Evolutionary conservation across 345 rosid genomes (phyloP), one percentile per base, ranked within the genome.

Genomic region (Heritiera fomes): DNA sequence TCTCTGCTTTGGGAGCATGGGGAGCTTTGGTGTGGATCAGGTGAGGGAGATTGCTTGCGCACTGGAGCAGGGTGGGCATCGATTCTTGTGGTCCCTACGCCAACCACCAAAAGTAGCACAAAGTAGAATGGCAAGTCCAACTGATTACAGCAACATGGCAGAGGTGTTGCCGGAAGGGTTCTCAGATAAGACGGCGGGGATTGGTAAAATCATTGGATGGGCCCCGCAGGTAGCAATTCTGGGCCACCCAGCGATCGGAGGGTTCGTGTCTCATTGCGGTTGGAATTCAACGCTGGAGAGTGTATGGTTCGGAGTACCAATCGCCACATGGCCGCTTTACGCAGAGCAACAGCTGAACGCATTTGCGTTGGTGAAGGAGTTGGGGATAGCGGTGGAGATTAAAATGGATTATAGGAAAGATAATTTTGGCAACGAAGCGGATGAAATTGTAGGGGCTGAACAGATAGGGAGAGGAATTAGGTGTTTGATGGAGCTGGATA

Each of bases 21-120:
- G 73, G 17, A 69, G 73, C 5, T 69, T 69, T n/a, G 50, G 40
- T 20, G 56, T 0, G 20, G 73, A 69, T 69, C 73, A 69, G 17
- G 73, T 47, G 20, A 69, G 32, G 47, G 73, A 69, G 38, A 69
- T 69, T 13, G 73, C 73, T 1, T 6, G 28, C n/a, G 66, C 43
- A 7, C 41, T 62, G 6, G 66, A 30, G 15, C 41, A 62, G 17
- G 12, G 41, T 30, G 41, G 73, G 4, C 73, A 69, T 1, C 73
- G 41, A 13, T 69, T 69, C 38, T 69, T 69, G 41, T 69, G 73
- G 73, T 46, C 56, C 11, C 40, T 69, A 47, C 58, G 74, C 6
- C 58, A 5, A 47, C 40, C 73, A 9, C 34, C 38, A 6, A 38
- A 43, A 2, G 13, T n/a, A 5, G 8, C 2, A 53, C 20, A 45